Conservation (phyloP, 2,329 filamentous ascomycete genomes). For the Xylaria polymorpha region DNA sequence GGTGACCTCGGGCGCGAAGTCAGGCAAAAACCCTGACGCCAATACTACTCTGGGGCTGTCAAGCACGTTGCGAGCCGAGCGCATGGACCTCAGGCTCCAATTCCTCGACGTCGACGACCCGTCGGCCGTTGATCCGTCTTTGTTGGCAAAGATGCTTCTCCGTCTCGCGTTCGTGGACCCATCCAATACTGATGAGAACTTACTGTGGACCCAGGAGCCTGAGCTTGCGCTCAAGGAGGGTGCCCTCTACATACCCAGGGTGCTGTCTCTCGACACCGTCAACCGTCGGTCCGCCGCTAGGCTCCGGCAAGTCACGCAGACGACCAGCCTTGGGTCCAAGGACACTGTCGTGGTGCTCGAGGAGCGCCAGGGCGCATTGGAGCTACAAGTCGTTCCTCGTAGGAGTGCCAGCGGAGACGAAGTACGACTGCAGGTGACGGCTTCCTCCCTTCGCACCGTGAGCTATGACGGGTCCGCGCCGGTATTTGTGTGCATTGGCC, state of each 20-base stretch:
- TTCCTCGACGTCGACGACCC: constrained; percentile 25
- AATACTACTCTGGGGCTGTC: constrained; percentile 18
- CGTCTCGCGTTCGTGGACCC: constrained; percentile 12
- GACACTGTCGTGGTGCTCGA: background rate
- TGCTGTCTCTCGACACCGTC: background rate
- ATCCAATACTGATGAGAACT: background rate
- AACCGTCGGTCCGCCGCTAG: constrained; percentile 6
- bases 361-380: background rate
- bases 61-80: constrained; percentile 16
- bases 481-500: constrained; percentile 1
- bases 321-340: background rate
- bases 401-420: background rate
- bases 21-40: constrained; percentile 13
- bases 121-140: constrained; percentile 7
- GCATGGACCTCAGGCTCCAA: constrained; percentile 15
- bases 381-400: background rate
- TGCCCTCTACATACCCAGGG: constrained; percentile 24
- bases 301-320: background rate
- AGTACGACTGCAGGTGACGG: background rate
- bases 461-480: background rate
- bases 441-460: background rate
- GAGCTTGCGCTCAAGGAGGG: constrained; percentile 25
- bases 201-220: constrained; percentile 28
- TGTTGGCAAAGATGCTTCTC: constrained; percentile 23
- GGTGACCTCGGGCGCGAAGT: constrained; percentile 23